Evolutionary conservation across 192 early-diverging fungal genomes (phyloP).

Genomic region (Backusella tuberculispora): DNA sequence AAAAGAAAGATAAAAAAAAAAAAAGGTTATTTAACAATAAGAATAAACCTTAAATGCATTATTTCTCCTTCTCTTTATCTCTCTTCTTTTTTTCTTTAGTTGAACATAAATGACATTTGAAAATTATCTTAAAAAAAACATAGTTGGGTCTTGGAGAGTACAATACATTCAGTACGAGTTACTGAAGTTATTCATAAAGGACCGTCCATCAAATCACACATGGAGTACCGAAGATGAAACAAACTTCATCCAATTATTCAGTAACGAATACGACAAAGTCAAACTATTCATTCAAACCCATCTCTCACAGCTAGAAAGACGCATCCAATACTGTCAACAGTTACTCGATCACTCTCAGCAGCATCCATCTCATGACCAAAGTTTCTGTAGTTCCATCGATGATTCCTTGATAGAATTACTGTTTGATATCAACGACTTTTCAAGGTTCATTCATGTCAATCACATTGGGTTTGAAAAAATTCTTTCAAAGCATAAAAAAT

Average conservation of each 20-base stretch:
- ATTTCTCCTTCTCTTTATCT: too few relatives aligned
- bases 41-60: neutral
- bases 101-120: constrained; percentile 81
- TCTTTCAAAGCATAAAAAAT: constrained; percentile 96
- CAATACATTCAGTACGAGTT: constrained; percentile 30
- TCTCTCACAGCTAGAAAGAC: constrained; percentile 68
- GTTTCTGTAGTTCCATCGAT: constrained; percentile 53
- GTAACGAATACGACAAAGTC: constrained; percentile 84
- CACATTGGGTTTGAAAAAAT: constrained; percentile 86
- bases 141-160: constrained; percentile 48
- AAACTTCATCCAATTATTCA: constrained; percentile 68
- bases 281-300: constrained; percentile 67
- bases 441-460: constrained; percentile 75
- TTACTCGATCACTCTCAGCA: constrained; percentile 45
- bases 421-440: constrained; percentile 74
- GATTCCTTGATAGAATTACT: constrained; percentile 65
- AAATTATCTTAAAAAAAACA: constrained; percentile 64
- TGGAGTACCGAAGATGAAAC: constrained; percentile 30
- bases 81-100: neutral
- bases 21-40: neutral
- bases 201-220: constrained; percentile 18
- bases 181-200: constrained; percentile 26
- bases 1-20: neutral
- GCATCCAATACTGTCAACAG: constrained; percentile 66
- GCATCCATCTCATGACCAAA: constrained; percentile 45